Percentiles rank a stretch among this genome's conserved stretches.
phyloP scores from a whole-genome alignment of 2,329 filamentous ascomycete genomes.

The Colletotrichum tropicicola region DNA sequence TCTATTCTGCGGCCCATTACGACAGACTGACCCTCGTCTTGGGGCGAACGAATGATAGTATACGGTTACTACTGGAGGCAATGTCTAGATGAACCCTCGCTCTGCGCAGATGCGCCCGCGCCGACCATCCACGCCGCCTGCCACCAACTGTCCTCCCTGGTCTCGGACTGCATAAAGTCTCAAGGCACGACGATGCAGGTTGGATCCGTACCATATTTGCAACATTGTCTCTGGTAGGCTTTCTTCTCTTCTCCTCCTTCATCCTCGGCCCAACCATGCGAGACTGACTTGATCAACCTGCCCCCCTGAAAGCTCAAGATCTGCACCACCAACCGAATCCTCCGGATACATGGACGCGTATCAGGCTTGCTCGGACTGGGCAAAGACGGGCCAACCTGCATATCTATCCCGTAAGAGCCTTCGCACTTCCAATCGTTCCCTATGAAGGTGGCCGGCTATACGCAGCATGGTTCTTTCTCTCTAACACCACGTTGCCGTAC shows the following conservation, averaged over 20 bases:
- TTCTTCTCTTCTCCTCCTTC: too few relatives aligned
- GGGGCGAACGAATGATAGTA: neutral
- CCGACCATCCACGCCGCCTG: neutral
- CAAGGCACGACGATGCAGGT: neutral
- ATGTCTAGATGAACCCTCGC: neutral
- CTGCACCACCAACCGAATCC: neutral
- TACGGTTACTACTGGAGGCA: neutral
- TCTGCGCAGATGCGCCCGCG: neutral
- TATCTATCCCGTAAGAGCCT: neutral
- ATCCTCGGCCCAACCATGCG: neutral
- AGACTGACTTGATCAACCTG: neutral
- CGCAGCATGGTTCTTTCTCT: neutral
- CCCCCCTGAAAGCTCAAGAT: neutral
- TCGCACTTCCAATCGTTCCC: neutral
- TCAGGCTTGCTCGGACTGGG: neutral
- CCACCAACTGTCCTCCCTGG: neutral
- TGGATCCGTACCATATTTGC: neutral
- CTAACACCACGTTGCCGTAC: neutral
- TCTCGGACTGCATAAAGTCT: neutral
- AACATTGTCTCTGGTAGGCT: neutral
- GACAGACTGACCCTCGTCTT: neutral
- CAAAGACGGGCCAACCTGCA: neutral
- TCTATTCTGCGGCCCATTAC: too few relatives aligned
- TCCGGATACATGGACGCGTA: neutral
- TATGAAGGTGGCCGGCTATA: neutral